Base-by-base conservation (phyloP, 441 rosid genomes). In the Isatis lusitanica region DNA sequence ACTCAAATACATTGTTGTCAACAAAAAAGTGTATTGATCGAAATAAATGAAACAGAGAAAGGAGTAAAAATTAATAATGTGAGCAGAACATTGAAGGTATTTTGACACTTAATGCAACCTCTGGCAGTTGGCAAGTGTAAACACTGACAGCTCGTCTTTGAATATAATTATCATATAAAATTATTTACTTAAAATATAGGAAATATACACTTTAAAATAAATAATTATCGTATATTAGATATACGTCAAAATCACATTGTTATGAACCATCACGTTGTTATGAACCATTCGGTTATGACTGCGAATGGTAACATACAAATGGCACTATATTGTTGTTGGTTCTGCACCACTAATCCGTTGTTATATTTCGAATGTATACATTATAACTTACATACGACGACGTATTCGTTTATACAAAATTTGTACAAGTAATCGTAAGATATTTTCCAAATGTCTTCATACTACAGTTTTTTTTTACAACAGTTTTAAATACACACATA, bases 41-140 rank as follows among this genome's bases (percentile, higher is more conserved):
- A 52, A 52, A 52, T 26, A 53, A 53, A 53, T 26, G 36, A 12
- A 15, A 44, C 5, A 2, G 6, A 3, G 18, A 17, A 9, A 17
- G 52, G 38, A 35, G 38, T 35, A 21, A n/a, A 51, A 24, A 24
- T n/a, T 35, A 12, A 16, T 48, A 12, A 16, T 48, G 35, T 28
- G 16, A 6, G 40, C 18, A 17, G 9, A 4, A 13, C 73, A 68
- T 43, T 17, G 33, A 68, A 57, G 38, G 62, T 44, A 5, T 44
- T 31, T 31, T 5, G 43, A 56, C 39, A 68, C 33, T 68, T 31
- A 59, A 24, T 57, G 46, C 73, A 44, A 68, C 36, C 9, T 1
- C 24, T 31, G 18, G 46, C 73, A 68, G 65, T 68, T 68, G 56
- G 72, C 73, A 31, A 68, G 55, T 57, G 65, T 43, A 7, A 64